Conservation (phyloP, 2,329 filamentous ascomycete species). For the Emergomyces africanus region DNA sequence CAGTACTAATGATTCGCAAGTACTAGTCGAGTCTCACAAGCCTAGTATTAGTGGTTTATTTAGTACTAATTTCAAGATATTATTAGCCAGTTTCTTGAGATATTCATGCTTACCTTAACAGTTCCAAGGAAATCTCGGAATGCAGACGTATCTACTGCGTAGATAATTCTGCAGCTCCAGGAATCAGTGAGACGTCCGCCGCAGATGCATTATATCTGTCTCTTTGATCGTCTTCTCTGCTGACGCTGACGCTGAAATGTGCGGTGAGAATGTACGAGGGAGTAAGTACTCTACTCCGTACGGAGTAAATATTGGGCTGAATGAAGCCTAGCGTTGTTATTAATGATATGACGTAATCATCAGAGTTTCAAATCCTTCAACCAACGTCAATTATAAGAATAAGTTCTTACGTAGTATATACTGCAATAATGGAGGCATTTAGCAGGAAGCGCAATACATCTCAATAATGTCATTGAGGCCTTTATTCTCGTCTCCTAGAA, state of each 20-base stretch:
- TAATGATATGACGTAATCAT: neutral
- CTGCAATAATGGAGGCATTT: neutral
- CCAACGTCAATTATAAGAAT: neutral
- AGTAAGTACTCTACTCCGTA: too few species aligned
- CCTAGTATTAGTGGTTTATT: neutral
- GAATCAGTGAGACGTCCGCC: neutral
- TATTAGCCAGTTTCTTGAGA: neutral
- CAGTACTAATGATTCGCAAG: neutral
- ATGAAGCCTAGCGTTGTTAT: neutral
- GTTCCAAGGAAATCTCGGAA: neutral
- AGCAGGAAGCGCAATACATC: neutral
- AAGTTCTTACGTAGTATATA: neutral
- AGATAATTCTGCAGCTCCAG: neutral
- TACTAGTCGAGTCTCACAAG: too few species aligned
- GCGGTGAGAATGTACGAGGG: too few species aligned
- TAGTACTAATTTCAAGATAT: too few species aligned
- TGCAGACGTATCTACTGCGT: too few species aligned
- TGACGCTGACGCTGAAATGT: too few species aligned
- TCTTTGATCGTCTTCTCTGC: neutral
- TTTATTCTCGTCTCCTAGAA: neutral
- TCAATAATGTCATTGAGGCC: neutral
- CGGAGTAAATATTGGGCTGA: neutral
- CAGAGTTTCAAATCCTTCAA: neutral
- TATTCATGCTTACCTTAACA: neutral
- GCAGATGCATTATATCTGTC: neutral